These are phyloP conservation scores for Gossypium raimondii DNA, from an alignment of 345 rosid species.

Conservation along the genomic window DNA sequence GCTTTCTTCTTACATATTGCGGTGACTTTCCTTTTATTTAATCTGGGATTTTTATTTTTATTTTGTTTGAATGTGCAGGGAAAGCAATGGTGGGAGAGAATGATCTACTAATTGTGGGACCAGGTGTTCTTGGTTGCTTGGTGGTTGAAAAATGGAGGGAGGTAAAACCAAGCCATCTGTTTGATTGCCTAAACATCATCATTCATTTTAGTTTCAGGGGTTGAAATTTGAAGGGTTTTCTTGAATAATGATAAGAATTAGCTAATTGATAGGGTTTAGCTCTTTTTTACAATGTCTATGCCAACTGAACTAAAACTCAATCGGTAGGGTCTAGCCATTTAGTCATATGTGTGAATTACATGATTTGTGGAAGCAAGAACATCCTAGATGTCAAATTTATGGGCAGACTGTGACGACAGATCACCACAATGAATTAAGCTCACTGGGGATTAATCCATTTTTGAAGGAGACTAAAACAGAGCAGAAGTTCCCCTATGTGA, in stretches of 20 bases:
- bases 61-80: slow-evolving; percentile 30
- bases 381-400: slow-evolving; percentile 64
- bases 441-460: slow-evolving; percentile 71
- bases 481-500: slow-evolving; percentile 59
- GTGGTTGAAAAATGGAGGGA: slow-evolving; percentile 83
- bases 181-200: background rate
- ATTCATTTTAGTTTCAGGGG: background rate
- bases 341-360: background rate
- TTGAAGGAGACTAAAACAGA: slow-evolving; percentile 42
- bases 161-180: slow-evolving; percentile 34
- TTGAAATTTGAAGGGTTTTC: slow-evolving; percentile 8
- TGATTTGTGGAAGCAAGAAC: slow-evolving; percentile 42
- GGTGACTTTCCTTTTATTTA: background rate
- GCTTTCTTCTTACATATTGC: background rate
- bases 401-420: slow-evolving; percentile 79
- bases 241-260: background rate
- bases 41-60: slow-evolving; percentile 3
- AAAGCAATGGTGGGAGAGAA: slow-evolving; percentile 46
- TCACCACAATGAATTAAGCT: slow-evolving; percentile 78
- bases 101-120: slow-evolving; percentile 86
- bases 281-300: no score
- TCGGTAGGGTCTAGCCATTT: background rate
- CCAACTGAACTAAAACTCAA: no score
- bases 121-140: slow-evolving; percentile 95
- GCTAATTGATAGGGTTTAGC: background rate